A percentile compares a stretch with the other conserved stretches of the same genome.
phyloP scores from a whole-genome alignment of 2,329 filamentous ascomycete genomes.

The Pestalotiopsis fici region DNA sequence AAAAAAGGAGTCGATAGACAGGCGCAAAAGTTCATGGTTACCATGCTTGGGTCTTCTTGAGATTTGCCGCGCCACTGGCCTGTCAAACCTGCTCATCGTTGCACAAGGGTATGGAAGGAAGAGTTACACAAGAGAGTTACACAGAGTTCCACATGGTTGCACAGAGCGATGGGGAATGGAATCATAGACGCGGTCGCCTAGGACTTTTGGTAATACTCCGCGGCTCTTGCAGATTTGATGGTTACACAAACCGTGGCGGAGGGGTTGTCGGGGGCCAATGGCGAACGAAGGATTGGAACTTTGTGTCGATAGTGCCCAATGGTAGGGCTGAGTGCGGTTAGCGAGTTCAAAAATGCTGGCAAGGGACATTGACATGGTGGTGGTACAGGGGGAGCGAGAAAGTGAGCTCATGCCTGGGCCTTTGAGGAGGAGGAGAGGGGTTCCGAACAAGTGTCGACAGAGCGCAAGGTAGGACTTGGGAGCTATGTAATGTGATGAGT shows the following conservation, averaged over 20 bases:
- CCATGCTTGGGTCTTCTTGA: neutral
- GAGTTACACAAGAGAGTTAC: neutral
- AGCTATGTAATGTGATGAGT: neutral
- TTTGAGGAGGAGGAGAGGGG: neutral
- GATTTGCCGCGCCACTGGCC: neutral
- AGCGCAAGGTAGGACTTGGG: no score
- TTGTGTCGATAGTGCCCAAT: neutral
- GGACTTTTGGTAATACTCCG: neutral
- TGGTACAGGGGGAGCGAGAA: neutral
- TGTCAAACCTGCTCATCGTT: neutral
- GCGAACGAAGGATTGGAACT: conserved; percentile 1
- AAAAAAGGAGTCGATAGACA: neutral
- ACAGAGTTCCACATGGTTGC: neutral
- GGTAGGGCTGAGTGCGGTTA: conserved; percentile 1
- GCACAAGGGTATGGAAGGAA: neutral
- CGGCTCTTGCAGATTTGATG: neutral
- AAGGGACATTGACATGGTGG: neutral
- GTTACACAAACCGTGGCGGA: neutral
- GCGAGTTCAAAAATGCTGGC: neutral
- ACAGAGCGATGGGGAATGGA: neutral
- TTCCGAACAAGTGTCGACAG: neutral
- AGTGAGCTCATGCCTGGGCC: neutral
- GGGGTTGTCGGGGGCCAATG: neutral
- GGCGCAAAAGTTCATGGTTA: neutral
- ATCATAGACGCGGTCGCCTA: neutral